These are phyloP conservation scores for Eucalyptus rudis DNA, from an alignment of 345 rosid species.

Conservation along the genomic window DNA sequence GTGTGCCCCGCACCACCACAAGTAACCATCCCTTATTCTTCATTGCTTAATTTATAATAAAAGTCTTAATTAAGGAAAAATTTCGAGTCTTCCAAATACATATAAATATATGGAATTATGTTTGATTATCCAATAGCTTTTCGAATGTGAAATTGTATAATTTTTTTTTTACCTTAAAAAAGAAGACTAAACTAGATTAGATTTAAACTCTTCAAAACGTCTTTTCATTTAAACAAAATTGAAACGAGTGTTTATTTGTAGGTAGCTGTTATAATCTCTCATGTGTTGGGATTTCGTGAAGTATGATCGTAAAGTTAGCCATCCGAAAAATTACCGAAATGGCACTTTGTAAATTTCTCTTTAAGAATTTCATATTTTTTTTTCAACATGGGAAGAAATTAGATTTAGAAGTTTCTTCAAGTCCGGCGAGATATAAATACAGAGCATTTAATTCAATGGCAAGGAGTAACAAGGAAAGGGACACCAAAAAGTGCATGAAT, in stretches of 20 bases:
- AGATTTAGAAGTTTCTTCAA: background rate
- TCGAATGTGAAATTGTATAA: background rate
- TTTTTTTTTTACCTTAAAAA: no score
- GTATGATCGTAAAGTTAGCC: background rate
- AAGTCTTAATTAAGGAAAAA: background rate
- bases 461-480: background rate
- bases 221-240: accelerated
- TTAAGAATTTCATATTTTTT: background rate
- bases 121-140: background rate
- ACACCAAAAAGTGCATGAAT: background rate
- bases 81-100: accelerated
- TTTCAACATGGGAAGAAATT: background rate
- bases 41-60: background rate
- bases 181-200: accelerated
- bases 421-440: background rate
- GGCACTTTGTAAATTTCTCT: background rate
- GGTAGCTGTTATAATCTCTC: background rate
- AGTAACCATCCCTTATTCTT: background rate
- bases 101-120: background rate
- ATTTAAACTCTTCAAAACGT: background rate
- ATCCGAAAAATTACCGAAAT: accelerated
- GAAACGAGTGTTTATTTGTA: background rate
- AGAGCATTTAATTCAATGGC: background rate
- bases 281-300: accelerated
- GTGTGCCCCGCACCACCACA: background rate